phyloP scores from a whole-genome alignment of 2,329 filamentous ascomycete species.

The Blastomyces parvus region DNA sequence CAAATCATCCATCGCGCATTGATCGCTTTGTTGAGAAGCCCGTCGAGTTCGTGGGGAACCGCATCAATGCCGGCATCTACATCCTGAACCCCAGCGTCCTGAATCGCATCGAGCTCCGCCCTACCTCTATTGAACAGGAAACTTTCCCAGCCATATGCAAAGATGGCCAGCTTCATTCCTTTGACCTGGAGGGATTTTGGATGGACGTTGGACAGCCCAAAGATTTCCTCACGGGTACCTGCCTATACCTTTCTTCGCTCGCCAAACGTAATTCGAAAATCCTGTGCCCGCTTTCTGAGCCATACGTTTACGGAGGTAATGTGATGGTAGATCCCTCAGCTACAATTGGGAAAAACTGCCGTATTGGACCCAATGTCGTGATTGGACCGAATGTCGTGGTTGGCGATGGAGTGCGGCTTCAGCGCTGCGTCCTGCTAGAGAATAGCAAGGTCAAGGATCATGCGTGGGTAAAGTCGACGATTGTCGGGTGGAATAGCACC shows the following conservation, averaged over 20 bases:
- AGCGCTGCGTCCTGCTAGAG: slow-evolving; percentile 80
- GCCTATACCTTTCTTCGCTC: slow-evolving; percentile 87
- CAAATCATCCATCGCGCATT: slow-evolving; percentile 79
- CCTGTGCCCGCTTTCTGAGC: slow-evolving; percentile 61
- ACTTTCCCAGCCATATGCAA: slow-evolving; percentile 90
- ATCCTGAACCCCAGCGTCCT: slow-evolving; percentile 91
- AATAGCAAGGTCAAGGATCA: slow-evolving; percentile 96
- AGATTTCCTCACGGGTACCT: slow-evolving; percentile 93
- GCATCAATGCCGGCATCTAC: slow-evolving; percentile 98
- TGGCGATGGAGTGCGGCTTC: slow-evolving; percentile 86
- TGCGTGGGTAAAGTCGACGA: slow-evolving; percentile 97
- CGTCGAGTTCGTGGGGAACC: slow-evolving; percentile 95
- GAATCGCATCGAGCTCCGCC: slow-evolving; percentile 84
- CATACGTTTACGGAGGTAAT: slow-evolving; percentile 86
- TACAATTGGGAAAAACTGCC: slow-evolving; percentile 97
- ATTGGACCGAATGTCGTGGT: slow-evolving; percentile 89
- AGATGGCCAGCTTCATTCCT: slow-evolving; percentile 87
- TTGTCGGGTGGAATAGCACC: slow-evolving; percentile 95
- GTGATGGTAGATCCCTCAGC: slow-evolving; percentile 89
- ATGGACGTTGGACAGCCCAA: slow-evolving; percentile 99
- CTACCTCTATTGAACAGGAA: slow-evolving; percentile 97
- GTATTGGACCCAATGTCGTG: slow-evolving; percentile 93
- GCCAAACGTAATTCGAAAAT: slow-evolving; percentile 82
- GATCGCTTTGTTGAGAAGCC: slow-evolving; percentile 99
- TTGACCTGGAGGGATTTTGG: slow-evolving; percentile 96